These are phyloP conservation scores for Agaricus sinodeliciosus DNA, from an alignment of 768 basidiomycete species.

Conservation along the genomic window DNA sequence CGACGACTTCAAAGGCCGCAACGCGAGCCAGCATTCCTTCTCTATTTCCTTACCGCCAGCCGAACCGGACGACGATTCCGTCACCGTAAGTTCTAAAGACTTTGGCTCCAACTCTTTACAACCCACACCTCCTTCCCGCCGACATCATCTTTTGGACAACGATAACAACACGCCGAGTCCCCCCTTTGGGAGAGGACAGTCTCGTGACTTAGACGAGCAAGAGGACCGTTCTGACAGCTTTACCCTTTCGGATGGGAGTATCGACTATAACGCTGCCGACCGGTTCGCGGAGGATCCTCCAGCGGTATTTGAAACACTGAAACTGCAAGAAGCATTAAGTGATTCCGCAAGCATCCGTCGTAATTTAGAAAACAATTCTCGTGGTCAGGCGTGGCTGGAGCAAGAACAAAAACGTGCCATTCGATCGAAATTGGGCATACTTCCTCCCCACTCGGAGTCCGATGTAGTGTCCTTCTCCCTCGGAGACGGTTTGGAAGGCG, in stretches of 20 bases:
- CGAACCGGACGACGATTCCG: slow-evolving; percentile 63
- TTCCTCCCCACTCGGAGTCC: slow-evolving; percentile 52
- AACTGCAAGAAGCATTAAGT: slow-evolving; percentile 37
- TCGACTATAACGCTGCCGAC: slow-evolving; percentile 14
- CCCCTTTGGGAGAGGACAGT: neutral
- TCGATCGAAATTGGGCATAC: slow-evolving; percentile 50
- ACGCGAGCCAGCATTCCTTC: slow-evolving; percentile 52
- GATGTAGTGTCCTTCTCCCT: slow-evolving; percentile 41
- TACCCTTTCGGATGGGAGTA: slow-evolving; percentile 1
- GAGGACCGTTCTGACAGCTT: neutral
- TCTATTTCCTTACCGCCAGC: slow-evolving; percentile 35
- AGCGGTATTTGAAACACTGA: slow-evolving; percentile 51
- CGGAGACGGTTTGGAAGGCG: slow-evolving; percentile 45
- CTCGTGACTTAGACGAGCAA: neutral
- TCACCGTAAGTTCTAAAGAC: slow-evolving; percentile 72
- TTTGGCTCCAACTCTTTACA: slow-evolving; percentile 24
- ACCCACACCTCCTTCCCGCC: slow-evolving; percentile 7
- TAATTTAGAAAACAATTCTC: slow-evolving; percentile 46
- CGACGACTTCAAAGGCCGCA: slow-evolving; percentile 61
- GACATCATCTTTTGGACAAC: neutral
- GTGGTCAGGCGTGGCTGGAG: slow-evolving; percentile 74
- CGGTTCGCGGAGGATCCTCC: slow-evolving; percentile 34
- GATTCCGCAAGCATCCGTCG: slow-evolving; percentile 37
- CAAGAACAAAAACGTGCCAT: slow-evolving; percentile 72
- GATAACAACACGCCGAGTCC: neutral